Percentiles rank a stretch among this genome's conserved stretches.
Conservation (phyloP, 1,139 yeast species). For the Yamadazyma epiphylla region DNA sequence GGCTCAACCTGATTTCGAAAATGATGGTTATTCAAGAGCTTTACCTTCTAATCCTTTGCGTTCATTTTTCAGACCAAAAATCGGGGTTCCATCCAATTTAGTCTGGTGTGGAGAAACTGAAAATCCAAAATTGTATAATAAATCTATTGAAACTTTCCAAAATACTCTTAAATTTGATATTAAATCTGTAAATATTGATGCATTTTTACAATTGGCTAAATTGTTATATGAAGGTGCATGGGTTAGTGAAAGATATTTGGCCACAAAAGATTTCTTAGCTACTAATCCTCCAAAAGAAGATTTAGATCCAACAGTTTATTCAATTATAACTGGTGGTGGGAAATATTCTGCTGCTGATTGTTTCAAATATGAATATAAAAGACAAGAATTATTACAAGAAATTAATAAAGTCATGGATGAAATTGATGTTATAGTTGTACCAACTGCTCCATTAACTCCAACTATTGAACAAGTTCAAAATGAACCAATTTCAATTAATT, state of each 20-base stretch:
- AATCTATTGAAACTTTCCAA: slow-evolving; percentile 57
- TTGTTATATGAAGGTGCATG: slow-evolving; percentile 97
- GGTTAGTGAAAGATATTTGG: slow-evolving; percentile 94
- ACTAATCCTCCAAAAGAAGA: slow-evolving; percentile 66
- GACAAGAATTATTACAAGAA: slow-evolving; percentile 69
- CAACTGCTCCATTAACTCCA: slow-evolving; percentile 93
- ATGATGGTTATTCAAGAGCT: slow-evolving; percentile 76
- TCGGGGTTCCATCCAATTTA: slow-evolving; percentile 72
- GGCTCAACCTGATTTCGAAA: slow-evolving; percentile 67
- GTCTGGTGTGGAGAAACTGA: slow-evolving; percentile 79
- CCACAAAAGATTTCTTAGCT: slow-evolving; percentile 69
- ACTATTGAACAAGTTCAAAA: slow-evolving; percentile 62
- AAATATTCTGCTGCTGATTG: slow-evolving; percentile 76
- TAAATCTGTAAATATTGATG: slow-evolving; percentile 63
- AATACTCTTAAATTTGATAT: slow-evolving; percentile 50
- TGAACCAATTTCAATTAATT: slow-evolving; percentile 82
- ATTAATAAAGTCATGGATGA: slow-evolving; percentile 52
- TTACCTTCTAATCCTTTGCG: slow-evolving; percentile 65
- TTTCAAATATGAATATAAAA: slow-evolving; percentile 78
- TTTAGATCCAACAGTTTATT: slow-evolving; percentile 79
- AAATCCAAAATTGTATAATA: slow-evolving; percentile 64
- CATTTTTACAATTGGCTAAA: slow-evolving; percentile 77
- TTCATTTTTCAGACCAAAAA: slow-evolving; percentile 54
- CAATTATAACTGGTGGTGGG: slow-evolving; percentile 75
- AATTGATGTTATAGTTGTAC: slow-evolving; percentile 77